Evolutionary conservation across 495 filamentous ascomycete species (phyloP), one percentile per base, ranked within the genome.

Genomic region (Xylaria longipes): DNA sequence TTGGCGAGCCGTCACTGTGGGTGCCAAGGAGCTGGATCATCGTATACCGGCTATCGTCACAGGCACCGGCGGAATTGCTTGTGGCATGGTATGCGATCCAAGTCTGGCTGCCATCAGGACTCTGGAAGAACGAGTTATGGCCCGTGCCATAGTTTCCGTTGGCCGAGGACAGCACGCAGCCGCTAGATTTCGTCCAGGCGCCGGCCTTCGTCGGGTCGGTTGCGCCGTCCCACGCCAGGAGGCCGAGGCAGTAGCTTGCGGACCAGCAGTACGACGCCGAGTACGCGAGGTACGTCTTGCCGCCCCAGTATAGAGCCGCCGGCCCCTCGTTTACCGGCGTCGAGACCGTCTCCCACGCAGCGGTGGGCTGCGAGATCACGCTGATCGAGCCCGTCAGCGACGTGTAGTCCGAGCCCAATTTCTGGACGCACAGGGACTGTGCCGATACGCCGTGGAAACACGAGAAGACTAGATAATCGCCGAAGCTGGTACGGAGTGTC

Each of bases 251-350:
- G 77, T 89, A 89, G 69, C 84, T 78, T 1, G 79, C 69, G 0
- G 85, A 87, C 84, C 84, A 85, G 80, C 86, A 88, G 65, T 81
- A 80, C 65, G 80, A 83, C n/a, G 86, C 87, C 2, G 84, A 85
- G 76, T 83, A 89, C 1, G 80, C 78, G 46, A 89, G 33, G 56
- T 85, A 87, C 17, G 83, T 83, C 41, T 79, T 80, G 11, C 84
- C 86, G 67, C 79, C 79, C n/a, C 79, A 79, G 68, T 79, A 85
- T 48, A 80, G 73, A 69, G 84, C 83, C 12, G 84, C 83, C 46
- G 88, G 84, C 17, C 88, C 88, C 64, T 89, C 89, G 62, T 88
- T 88, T 33, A 89, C 85, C 22, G 85, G 84, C 14, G 85, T 83
- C 1, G 82, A 82, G 20, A 85, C 84, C 0, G 79, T 82, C 67